phyloP scores from a whole-genome alignment of 352 stramenopile species.

The Globisporangium cystogenes region DNA sequence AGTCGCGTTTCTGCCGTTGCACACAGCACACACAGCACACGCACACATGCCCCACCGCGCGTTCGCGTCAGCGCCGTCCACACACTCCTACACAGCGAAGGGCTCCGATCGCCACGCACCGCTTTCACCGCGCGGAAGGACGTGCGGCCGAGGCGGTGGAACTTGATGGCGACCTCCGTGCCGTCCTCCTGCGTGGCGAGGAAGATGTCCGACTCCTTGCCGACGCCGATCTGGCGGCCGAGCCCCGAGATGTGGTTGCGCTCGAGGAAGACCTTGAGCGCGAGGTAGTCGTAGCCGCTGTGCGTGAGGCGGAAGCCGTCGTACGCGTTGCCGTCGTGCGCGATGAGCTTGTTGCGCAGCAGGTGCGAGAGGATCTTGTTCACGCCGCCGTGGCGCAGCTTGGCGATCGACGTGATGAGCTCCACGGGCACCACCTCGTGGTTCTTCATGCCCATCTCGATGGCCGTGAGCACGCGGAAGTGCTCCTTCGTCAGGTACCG shows the following conservation, averaged over 20 bases:
- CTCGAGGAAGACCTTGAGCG: constrained; percentile 93
- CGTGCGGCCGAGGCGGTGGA: constrained; percentile 98
- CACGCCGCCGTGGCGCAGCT: constrained; percentile 96
- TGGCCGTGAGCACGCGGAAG: constrained; percentile 97
- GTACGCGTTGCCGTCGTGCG: constrained; percentile 96
- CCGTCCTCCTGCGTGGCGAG: constrained; percentile 91
- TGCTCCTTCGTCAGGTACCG: constrained; percentile 93
- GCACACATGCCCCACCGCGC: neutral
- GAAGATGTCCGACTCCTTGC: constrained; percentile 99
- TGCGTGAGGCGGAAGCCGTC: constrained; percentile 98
- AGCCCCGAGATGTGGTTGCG: constrained; percentile 90
- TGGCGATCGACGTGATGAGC: constrained; percentile 96
- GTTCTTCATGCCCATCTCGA: constrained; percentile 99
- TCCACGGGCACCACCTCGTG: constrained; percentile 97
- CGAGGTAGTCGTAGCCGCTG: constrained; percentile 99
- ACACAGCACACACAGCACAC: no score
- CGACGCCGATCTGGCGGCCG: constrained; percentile 95
- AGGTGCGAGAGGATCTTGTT: constrained; percentile 97
- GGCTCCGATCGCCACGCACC: constrained; percentile 17
- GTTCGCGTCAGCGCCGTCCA: neutral
- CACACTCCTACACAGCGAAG: neutral
- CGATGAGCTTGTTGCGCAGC: constrained; percentile 97
- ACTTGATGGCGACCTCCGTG: constrained; percentile 98
- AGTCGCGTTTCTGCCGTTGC: constrained; percentile 94
- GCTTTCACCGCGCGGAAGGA: constrained; percentile 96